Base-by-base conservation (phyloP, 768 basidiomycete genomes). In the Lactifluus pinguis region DNA sequence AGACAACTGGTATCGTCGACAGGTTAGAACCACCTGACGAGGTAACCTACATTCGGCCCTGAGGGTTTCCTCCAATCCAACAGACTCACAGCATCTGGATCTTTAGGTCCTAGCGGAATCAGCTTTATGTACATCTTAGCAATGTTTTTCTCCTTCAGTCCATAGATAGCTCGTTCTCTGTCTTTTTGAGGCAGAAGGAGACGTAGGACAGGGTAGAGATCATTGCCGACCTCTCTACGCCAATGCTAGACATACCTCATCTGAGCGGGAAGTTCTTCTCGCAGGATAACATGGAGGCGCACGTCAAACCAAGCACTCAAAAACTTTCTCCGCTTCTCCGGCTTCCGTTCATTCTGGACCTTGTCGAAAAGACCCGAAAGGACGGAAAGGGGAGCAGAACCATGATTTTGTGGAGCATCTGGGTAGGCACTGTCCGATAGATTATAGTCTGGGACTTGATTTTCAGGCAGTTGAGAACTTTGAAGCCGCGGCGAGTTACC, bases 171-270 rank as follows among this genome's bases (percentile, higher is more conserved):
- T 55, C 97, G 84, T 63, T 98, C 92, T 38, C 87, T 81, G 71
- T 98, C 97, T 82, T 97, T 91, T 93, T 98, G 95, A 6, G 97
- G 97, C 44, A 99, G 77, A 54, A 99, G 77, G 21, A 99, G 78
- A 36, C 94, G 84, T 51, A 98, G 76, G 34, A 94, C 83, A 5
- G 95, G 95, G 72, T 89, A 98, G 38, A 99, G 72, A 70, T 98
- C 91, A 67, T 83, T 76, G 0, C 97, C 97, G 48, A 92, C 87
- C 67, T 89, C 81, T 47, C 83, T 76, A 66, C 95, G 80, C 92
- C 94, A 98, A 68, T 87, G 84, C 87, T 92, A 66, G 48, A 55
- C 53, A 58, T 47, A 66, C 47, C 64, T 55, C 68, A 68, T 50
- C 34, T 60, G 42, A 61, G 30, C 32, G n/a, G 32, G 47, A 49